Evolutionary conservation across 345 rosid species (phyloP).

Genomic region (Euclidium syriacum): DNA sequence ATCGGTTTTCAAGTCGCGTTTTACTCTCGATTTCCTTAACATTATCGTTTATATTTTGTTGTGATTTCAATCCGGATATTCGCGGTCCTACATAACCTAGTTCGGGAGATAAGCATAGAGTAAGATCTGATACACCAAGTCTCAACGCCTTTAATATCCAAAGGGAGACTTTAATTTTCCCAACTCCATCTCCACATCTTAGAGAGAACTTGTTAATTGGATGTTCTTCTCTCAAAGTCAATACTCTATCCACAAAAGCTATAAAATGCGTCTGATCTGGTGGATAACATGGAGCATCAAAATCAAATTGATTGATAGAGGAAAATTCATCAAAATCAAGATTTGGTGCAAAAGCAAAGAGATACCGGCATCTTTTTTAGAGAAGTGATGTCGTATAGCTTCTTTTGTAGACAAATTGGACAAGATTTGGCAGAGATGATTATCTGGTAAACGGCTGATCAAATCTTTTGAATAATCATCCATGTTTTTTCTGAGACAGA

Average conservation of each 20-base stretch:
- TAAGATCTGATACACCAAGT: conserved; percentile 25
- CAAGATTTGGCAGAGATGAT: conserved; percentile 28
- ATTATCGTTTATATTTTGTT: no score
- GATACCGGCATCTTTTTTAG: conserved; percentile 20
- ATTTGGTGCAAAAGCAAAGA: conserved; percentile 22
- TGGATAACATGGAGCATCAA: no score
- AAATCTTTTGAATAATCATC: conserved; percentile 5
- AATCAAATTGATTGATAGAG: not conserved
- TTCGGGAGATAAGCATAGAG: conserved; percentile 12
- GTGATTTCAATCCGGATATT: no score
- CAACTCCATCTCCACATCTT: conserved; percentile 27
- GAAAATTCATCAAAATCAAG: conserved; percentile 9
- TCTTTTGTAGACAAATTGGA: conserved; percentile 21
- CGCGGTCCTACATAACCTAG: no score
- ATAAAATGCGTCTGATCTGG: conserved; percentile 16
- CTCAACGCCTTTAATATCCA: conserved; percentile 23
- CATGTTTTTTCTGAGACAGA: conserved; percentile 8
- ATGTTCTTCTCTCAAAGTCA: conserved; percentile 11
- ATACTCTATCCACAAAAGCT: conserved; percentile 28
- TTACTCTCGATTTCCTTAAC: no score
- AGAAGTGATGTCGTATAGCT: conserved; percentile 27
- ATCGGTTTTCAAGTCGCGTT: no score
- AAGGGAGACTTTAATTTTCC: conserved; percentile 24
- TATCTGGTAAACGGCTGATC: conserved; percentile 20
- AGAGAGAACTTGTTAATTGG: conserved; percentile 23